Percentiles rank a stretch among this genome's conserved stretches.
phyloP scores from a whole-genome alignment of 2,329 filamentous ascomycete species.

The Scytalidium sp. region DNA sequence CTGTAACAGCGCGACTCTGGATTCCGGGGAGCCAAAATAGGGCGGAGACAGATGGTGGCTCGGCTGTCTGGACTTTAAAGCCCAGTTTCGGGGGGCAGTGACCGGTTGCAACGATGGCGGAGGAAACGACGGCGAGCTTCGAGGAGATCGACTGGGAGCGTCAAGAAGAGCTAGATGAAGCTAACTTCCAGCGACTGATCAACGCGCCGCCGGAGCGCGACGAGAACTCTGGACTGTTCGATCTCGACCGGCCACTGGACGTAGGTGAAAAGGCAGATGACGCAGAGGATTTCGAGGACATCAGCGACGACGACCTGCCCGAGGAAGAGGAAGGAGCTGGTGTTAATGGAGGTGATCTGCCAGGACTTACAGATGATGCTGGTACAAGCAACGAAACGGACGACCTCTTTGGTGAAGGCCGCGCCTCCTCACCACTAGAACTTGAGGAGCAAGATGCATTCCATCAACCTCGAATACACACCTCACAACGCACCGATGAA shows the following conservation, averaged over 20 bases:
- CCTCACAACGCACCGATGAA: constrained; percentile 32
- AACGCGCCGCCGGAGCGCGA: constrained; percentile 37
- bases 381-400: constrained; percentile 53
- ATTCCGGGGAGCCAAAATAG: not conserved
- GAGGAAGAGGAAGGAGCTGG: constrained; percentile 62
- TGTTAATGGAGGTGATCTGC: constrained; percentile 17
- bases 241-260: constrained; percentile 49
- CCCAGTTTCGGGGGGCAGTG: not conserved
- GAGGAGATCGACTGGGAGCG: constrained; percentile 35
- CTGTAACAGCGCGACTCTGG: not conserved
- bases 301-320: constrained; percentile 86
- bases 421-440: constrained; percentile 25
- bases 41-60: not conserved
- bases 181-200: constrained; percentile 42
- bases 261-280: constrained; percentile 83
- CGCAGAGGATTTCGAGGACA: constrained; percentile 86
- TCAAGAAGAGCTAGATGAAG: constrained; percentile 48
- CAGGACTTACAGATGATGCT: constrained; percentile 49
- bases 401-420: constrained; percentile 66
- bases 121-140: constrained; percentile 5
- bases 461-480: constrained; percentile 36
- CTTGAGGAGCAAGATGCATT: constrained; percentile 22
- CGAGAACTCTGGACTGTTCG: constrained; percentile 34
- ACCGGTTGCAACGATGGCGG: constrained; percentile 4
- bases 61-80: not conserved